Base-by-base conservation (phyloP, 1,284 basidiomycete genomes). In the Melampsora larici-populina region DNA sequence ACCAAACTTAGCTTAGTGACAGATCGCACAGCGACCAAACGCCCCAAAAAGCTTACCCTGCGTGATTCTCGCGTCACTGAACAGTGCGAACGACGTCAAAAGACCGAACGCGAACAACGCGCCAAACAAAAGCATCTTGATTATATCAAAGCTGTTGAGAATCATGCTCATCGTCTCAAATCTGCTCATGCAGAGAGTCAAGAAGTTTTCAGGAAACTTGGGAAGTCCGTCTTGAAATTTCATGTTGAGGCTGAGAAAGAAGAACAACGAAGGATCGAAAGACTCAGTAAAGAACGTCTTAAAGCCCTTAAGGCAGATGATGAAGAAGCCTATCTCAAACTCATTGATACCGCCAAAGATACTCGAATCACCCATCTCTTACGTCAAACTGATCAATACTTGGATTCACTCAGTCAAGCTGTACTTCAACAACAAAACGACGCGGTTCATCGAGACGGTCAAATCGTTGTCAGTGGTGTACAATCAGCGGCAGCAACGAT, bases 341-440 rank as follows among this genome's bases (percentile, higher is more conserved):
- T 99, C 81, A 95, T 99, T 82, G 97, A 99, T 85, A 97, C 96
- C 51, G 97, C 96, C 79, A 99, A 99, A 85, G 97, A 99, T 82
- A 98, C 96, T 18, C 92, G 97, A 86, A 99, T 99, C 85, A 97
- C 95, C 0, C 97, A 99, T 85, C 87, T 99, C 36, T 86, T 99
- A 79, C 88, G 91, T 70, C 96, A 99, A 86, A 99, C 97, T 18
- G 96, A 99, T 82, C 85, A 90, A 0, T 99, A 96, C 85, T 89
- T 99, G 81, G 95, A 98, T 84, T 94, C 92, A 15, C 89, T 99
- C 33, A 93, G 95, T 0, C 92, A 95, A 79, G 95, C 95, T 36
- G 95, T 99, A 78, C 89, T 92, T 79, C 92, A 92, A 17, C 96
- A 99, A 85, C 96, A 99, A 86, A 92, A 88, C 79, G 92, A 95